Base-by-base conservation (phyloP, 495 filamentous ascomycete species). In the Penicillium diatomitis region DNA sequence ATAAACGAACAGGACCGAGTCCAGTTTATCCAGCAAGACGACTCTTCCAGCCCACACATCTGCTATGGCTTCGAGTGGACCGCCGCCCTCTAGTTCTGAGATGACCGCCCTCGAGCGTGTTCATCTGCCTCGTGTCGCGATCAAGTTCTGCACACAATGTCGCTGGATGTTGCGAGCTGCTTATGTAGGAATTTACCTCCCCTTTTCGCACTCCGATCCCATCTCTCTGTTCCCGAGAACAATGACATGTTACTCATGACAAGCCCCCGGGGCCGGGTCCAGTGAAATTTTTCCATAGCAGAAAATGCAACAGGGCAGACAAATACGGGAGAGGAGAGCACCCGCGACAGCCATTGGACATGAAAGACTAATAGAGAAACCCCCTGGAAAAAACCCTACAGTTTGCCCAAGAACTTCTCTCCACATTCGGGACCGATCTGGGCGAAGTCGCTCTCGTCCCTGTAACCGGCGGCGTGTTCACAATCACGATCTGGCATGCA, bases 331-430 rank as follows among this genome's bases (percentile, higher is more conserved):
- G 20, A 20, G 20, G 20, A 20, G 20, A 20, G 20, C 20, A 20
- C 20, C 20, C 20, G 20, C 20, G 20, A 20, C 20, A 20, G 20
- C 20, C 20, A 20, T 20, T 20, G 20, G 20, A 20, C 20, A 2
- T 20, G 20, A 20, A 20, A 20, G 20, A 20, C 20, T 20, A 2
- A 20, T 20, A 20, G 20, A 20, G 20, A 20, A 20, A 0, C 20
- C 20, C 20, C 20, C 2, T 20, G 20, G 20, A 45, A 2, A 35
- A 38, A 30, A 27, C 8, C 0, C 5, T 30, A 9, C 12, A 95
- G 88, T 96, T 86, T 69, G 90, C 86, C 39, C 92, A 98, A 80
- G 92, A 98, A 69, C 87, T 98, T 46, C 83, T 98, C 50, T 92
- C 88, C n/a, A 98, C 92, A 5, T 98, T 98, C 72, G 75, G 78